phyloP scores from a whole-genome alignment of 129 eudicot genomes.

The Lonicera japonica region DNA sequence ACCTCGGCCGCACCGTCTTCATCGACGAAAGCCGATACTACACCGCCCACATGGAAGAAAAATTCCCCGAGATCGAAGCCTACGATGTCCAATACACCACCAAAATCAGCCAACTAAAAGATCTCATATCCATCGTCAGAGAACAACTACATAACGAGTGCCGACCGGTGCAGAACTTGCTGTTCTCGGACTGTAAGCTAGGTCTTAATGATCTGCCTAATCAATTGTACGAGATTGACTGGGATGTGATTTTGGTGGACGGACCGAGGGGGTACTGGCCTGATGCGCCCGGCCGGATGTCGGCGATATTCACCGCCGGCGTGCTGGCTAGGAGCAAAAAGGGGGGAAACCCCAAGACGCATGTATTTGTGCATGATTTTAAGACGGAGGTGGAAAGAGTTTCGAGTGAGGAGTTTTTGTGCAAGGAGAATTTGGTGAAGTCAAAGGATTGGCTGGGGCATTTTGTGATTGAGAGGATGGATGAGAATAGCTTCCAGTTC shows the following conservation, averaged over 20 bases:
- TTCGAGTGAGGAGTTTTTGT: slow-evolving; percentile 85
- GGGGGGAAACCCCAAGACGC: slow-evolving; percentile 66
- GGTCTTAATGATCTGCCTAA: slow-evolving; percentile 93
- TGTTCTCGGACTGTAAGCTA: slow-evolving; percentile 83
- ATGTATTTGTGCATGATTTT: slow-evolving; percentile 80
- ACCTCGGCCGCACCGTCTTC: slow-evolving; percentile 73
- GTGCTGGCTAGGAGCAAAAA: slow-evolving; percentile 92
- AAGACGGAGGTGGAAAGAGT: slow-evolving; percentile 69
- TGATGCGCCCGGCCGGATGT: slow-evolving; percentile 83
- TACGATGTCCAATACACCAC: slow-evolving; percentile 96
- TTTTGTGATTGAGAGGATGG: slow-evolving; percentile 80
- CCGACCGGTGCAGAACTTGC: slow-evolving; percentile 80
- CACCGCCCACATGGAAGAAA: slow-evolving; percentile 85
- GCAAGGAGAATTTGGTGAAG: slow-evolving; percentile 86
- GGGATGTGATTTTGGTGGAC: slow-evolving; percentile 90
- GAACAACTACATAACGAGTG: slow-evolving; percentile 74
- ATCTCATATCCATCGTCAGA: slow-evolving; percentile 49
- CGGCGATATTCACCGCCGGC: slow-evolving; percentile 87
- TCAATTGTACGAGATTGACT: slow-evolving; percentile 76
- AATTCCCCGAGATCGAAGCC: slow-evolving; percentile 75
- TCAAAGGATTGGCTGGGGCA: slow-evolving; percentile 72
- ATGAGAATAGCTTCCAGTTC: slow-evolving; percentile 37
- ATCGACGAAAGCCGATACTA: slow-evolving; percentile 92
- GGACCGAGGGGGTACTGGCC: slow-evolving; percentile 99
- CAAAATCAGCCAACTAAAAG: slow-evolving; percentile 52